Conservation (phyloP, 1,284 basidiomycete species). For the Rhodotorula sp. region DNA sequence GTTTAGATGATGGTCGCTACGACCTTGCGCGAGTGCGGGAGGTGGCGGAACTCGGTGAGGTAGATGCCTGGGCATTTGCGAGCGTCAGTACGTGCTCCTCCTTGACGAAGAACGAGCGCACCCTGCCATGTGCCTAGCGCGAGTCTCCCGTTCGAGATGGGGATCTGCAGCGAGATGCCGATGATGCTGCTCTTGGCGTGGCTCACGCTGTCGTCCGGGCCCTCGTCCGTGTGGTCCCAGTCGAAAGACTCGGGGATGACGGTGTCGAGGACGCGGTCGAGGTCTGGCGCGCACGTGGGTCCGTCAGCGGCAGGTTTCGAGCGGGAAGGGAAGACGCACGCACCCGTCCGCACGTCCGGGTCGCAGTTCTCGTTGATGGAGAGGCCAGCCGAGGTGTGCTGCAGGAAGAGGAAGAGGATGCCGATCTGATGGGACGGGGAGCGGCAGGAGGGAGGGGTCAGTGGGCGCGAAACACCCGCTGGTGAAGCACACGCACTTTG, state of each 20-base stretch:
- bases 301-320: too few relatives aligned
- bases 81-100: background rate
- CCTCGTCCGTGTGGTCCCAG: constrained; percentile 52
- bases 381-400: constrained; percentile 42
- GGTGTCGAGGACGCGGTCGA: constrained; percentile 51
- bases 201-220: constrained; percentile 47
- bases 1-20: constrained; percentile 50
- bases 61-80: background rate
- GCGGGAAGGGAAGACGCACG: too few relatives aligned
- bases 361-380: constrained; percentile 49
- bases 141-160: constrained; percentile 47
- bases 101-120: constrained; percentile 39
- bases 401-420: constrained; percentile 46
- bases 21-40: constrained; percentile 50
- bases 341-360: constrained; percentile 48
- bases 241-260: constrained; percentile 44
- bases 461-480: too few relatives aligned
- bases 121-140: constrained; percentile 36
- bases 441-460: background rate
- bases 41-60: constrained; percentile 44
- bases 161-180: constrained; percentile 50
- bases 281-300: too few relatives aligned
- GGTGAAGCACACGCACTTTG: constrained; percentile 12
- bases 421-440: constrained; percentile 39
- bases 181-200: constrained; percentile 52